Evolutionary conservation across 257 asterid genomes (phyloP), one percentile per base, ranked within the genome.

Genomic region (Solanum virginianum): DNA sequence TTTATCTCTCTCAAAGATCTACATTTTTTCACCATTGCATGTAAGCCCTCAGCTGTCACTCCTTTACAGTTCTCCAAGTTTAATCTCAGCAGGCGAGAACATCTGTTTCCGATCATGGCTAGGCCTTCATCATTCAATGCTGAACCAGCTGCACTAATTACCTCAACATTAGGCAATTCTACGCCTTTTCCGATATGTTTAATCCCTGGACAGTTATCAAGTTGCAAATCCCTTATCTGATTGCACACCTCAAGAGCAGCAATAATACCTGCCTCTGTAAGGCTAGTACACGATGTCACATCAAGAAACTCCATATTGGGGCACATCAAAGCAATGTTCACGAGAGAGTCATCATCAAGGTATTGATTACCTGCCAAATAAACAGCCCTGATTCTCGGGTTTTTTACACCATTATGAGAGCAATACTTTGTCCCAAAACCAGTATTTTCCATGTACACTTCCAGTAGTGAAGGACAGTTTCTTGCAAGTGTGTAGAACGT

Each of bases 91-190:
- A 85, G 43, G 49, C 83, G 49, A 8, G 85, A 54, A 63, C 88
- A 86, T 77, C 88, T 86, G 41, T 7, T 77, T 56, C 84, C 88
- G 1, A 86, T 77, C 39, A 15, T 60, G 15, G 36, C 84, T 49
- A 86, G 80, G n/a, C 86, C 86, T 51, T 82, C 80, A 41, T 63
- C 84, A 81, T 36, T 62, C 10, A 86, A 43, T 32, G 65, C 63
- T 8, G 86, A 71, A n/a, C 54, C 26, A 43, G 36, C 72, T 62
- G 86, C 88, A 83, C 66, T 36, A 3, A 86, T 75, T 13, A 65
- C 60, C 86, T 83, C 86, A 45, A 83, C 70, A 83, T 84, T 63
- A 45, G 86, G 86, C 51, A 86, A 57, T 41, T 72, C 86, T 1
- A 24, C 5, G 7, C 86, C 86, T 55, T 83, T 1, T 18, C 84